Percentiles rank a stretch among this genome's conserved stretches.
phyloP scores from a whole-genome alignment of 176 grass and related monocot species.

The Musa troglodytarum region DNA sequence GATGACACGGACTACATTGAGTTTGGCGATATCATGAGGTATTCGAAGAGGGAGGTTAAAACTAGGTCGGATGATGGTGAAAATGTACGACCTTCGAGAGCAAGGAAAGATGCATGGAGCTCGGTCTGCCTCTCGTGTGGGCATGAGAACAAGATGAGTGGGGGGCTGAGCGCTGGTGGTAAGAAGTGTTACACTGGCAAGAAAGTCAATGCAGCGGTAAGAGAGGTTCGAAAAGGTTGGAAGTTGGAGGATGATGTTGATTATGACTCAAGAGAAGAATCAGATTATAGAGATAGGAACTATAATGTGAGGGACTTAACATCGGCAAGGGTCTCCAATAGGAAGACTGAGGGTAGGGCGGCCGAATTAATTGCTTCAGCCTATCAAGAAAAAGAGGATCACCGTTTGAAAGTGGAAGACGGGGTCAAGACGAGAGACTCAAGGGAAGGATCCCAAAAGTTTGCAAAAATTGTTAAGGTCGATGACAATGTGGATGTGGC shows the following conservation, averaged over 20 bases:
- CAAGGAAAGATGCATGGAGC: constrained; percentile 1
- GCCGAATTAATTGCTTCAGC: neutral
- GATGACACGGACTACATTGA: neutral
- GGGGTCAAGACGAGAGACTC: neutral
- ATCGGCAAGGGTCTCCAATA: neutral
- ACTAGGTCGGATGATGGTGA: neutral
- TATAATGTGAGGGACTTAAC: neutral
- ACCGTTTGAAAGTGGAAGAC: neutral
- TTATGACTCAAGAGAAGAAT: neutral
- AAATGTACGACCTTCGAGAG: neutral
- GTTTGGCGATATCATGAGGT: neutral
- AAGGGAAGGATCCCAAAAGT: neutral
- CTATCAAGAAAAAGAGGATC: neutral
- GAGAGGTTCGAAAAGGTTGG: neutral
- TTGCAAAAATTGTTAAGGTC: neutral
- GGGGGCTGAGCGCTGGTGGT: neutral
- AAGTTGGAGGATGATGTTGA: neutral
- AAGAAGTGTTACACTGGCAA: neutral
- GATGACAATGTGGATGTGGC: neutral
- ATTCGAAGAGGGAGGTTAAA: neutral
- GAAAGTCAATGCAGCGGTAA: neutral
- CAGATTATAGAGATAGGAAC: neutral
- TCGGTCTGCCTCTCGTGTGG: constrained; percentile 1
- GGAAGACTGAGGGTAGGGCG: neutral
- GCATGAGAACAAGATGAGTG: neutral